Evolutionary conservation across 2,329 filamentous ascomycete genomes (phyloP).

Genomic region (Iodosphaeria phyllophila): DNA sequence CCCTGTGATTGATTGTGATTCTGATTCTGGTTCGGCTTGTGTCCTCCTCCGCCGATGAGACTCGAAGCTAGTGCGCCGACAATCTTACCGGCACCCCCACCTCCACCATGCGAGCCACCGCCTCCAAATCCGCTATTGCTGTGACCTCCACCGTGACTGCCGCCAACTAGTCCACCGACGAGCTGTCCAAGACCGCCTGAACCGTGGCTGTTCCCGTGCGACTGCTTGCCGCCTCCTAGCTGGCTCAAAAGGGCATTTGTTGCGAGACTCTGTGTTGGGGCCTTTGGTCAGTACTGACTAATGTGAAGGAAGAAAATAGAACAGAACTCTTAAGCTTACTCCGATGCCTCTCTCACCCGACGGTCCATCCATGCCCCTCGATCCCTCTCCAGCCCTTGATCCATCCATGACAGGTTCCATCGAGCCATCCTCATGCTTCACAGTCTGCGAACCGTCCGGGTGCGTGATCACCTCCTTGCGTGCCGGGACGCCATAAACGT

Average conservation of each 20-base stretch:
- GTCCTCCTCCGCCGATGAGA: constrained; percentile 25
- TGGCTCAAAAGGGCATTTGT: constrained; percentile 33
- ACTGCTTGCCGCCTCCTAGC: constrained; percentile 24
- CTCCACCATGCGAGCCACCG: constrained; percentile 7
- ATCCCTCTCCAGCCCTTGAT: constrained; percentile 27
- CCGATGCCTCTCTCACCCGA: constrained; percentile 44
- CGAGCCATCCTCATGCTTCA: constrained; percentile 39
- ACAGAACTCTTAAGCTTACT: constrained; percentile 26
- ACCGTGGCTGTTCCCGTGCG: constrained; percentile 9
- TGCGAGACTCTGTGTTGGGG: constrained; percentile 30
- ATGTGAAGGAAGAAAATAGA: constrained; percentile 5
- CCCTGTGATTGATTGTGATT: too few species aligned
- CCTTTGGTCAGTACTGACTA: constrained; percentile 10
- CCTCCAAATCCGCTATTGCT: constrained; percentile 8
- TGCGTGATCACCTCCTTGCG: constrained; percentile 39
- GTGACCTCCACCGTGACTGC: constrained; percentile 9
- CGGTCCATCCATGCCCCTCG: constrained; percentile 29
- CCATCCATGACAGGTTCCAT: constrained; percentile 40
- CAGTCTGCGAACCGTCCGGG: constrained; percentile 41
- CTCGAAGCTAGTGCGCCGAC: constrained; percentile 36
- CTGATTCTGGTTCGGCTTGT: constrained; percentile 26
- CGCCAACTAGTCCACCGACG: constrained; percentile 23
- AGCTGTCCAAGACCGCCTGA: constrained; percentile 25
- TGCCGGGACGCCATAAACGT: constrained; percentile 40
- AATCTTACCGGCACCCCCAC: constrained; percentile 27